Evolutionary conservation across 768 basidiomycete species (phyloP).

Genomic region (Cystofilobasidium ferigula): DNA sequence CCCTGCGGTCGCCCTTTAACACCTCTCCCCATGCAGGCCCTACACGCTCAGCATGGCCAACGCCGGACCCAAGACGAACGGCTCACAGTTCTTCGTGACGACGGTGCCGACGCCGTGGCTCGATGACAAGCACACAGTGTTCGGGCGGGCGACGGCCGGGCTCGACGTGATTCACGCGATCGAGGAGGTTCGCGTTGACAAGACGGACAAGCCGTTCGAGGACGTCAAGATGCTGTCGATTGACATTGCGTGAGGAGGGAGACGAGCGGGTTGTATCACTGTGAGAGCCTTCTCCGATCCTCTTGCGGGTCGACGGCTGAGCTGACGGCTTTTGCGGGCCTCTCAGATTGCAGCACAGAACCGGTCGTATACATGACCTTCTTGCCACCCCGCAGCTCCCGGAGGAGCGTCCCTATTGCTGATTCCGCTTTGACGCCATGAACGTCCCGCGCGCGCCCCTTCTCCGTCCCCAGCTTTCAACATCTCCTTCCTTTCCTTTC

Average conservation of each 20-base stretch:
- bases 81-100: constrained; percentile 93
- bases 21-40: constrained; percentile 47
- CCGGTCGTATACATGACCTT: too few species aligned
- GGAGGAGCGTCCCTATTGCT: too few species aligned
- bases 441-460: too few species aligned
- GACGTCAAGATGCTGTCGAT: constrained; percentile 75
- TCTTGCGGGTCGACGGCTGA: not conserved
- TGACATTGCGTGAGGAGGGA: constrained; percentile 16
- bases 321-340: too few species aligned
- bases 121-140: constrained; percentile 58
- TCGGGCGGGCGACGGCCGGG: constrained; percentile 76
- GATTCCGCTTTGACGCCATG: too few species aligned
- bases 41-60: constrained; percentile 81
- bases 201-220: constrained; percentile 77
- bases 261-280: not conserved
- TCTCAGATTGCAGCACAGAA: too few species aligned
- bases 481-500: too few species aligned
- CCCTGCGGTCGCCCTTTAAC: not conserved
- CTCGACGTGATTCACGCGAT: constrained; percentile 83
- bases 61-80: constrained; percentile 78
- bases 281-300: not conserved
- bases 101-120: constrained; percentile 89
- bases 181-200: constrained; percentile 50
- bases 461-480: too few species aligned
- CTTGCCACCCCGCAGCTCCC: too few species aligned